These are phyloP conservation scores for Pyrenophora tritici-repentis DNA, from an alignment of 2,329 filamentous ascomycete genomes.

Conservation along the genomic window DNA sequence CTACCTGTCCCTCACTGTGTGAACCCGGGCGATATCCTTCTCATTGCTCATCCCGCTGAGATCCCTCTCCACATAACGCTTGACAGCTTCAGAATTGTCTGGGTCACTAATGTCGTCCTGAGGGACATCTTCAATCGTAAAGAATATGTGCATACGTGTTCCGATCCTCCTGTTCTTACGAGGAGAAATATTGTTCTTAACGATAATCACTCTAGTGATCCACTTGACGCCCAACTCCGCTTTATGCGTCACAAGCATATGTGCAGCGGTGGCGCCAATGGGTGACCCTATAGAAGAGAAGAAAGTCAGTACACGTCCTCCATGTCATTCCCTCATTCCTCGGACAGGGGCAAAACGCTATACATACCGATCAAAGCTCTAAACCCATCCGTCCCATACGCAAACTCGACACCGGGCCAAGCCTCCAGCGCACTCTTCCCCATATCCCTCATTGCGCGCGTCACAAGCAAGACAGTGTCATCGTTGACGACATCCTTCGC, in stretches of 20 bases:
- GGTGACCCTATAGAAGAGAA: constrained; percentile 18
- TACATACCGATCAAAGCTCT: constrained; percentile 27
- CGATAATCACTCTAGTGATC: constrained; percentile 16
- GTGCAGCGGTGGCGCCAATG: constrained; percentile 23
- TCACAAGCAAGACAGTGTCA: constrained; percentile 16
- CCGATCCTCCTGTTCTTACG: background rate
- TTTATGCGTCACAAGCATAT: constrained; percentile 23
- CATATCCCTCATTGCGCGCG: constrained; percentile 20
- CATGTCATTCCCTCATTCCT: background rate
- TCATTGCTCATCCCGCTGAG: background rate
- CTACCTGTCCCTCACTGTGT: background rate
- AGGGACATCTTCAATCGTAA: constrained; percentile 20
- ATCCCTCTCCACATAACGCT: background rate
- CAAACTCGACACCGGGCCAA: constrained; percentile 28
- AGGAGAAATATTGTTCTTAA: constrained; percentile 5
- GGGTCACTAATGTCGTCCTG: background rate
- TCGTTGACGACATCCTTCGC: constrained; percentile 21
- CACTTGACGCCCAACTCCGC: constrained; percentile 24
- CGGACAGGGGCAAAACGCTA: too few species aligned
- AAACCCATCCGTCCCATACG: constrained; percentile 17
- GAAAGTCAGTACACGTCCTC: background rate
- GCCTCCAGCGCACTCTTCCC: background rate
- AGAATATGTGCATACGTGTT: constrained; percentile 19
- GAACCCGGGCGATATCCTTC: background rate
- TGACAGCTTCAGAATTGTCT: background rate